These are phyloP conservation scores for Paspalum vaginatum DNA, from an alignment of 176 grass and related monocot genomes.

Conservation along the genomic window DNA sequence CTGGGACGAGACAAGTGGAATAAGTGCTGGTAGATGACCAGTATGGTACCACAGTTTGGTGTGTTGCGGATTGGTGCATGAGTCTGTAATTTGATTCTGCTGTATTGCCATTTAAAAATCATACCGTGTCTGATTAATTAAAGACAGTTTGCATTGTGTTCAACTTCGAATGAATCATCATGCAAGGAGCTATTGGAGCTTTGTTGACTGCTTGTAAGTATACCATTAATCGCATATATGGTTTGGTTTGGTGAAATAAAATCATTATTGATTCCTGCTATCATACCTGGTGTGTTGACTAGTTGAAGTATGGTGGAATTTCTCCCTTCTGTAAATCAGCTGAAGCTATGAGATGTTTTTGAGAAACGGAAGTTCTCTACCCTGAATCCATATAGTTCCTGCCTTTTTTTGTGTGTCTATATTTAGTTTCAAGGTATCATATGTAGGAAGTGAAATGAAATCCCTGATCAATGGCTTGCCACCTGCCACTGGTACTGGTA, in stretches of 20 bases:
- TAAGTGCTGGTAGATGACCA: slow-evolving; percentile 36
- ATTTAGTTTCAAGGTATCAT: not conserved
- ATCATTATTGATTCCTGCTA: not conserved
- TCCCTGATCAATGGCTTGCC: not conserved
- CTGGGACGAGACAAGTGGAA: slow-evolving; percentile 18
- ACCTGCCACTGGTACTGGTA: not conserved
- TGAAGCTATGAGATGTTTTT: not conserved
- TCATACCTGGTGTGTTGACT: not conserved
- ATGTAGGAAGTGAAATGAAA: not conserved
- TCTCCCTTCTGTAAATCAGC: not conserved
- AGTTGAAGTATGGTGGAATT: not conserved
- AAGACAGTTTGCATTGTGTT: slow-evolving; percentile 6
- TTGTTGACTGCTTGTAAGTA: not conserved
- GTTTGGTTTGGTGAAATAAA: slow-evolving; percentile 2
- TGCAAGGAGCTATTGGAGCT: not conserved
- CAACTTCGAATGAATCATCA: not conserved
- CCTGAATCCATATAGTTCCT: not conserved
- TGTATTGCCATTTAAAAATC: slow-evolving; percentile 20
- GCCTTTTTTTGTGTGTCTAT: not conserved
- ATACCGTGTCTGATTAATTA: slow-evolving; percentile 19
- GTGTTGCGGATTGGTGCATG: not conserved
- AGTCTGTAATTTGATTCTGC: slow-evolving; percentile 33
- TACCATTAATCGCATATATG: not conserved
- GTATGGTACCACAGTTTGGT: not conserved
- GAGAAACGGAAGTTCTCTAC: not conserved